Base-by-base conservation (phyloP, 352 stramenopile genomes). In the Globisporangium acanthophoron region DNA sequence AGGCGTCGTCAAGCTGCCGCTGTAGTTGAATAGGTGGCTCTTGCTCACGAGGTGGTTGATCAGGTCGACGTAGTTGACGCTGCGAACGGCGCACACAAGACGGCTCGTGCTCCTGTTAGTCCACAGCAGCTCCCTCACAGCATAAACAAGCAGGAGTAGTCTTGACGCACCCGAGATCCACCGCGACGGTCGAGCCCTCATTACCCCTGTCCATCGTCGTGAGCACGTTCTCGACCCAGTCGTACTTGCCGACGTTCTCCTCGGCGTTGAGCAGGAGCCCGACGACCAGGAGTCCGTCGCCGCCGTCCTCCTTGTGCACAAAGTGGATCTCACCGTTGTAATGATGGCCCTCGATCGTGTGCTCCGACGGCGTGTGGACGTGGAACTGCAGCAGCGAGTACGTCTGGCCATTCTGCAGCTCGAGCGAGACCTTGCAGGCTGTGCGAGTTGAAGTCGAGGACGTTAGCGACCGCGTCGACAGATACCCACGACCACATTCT, bases 1-100 rank as follows among this genome's bases (percentile, higher is more conserved):
- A 0, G 79, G 76, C 2, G 73, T 85, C 15, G 76, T 89, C 8
- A 86, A 62, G 31, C 79, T 87, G 41, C 79, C 79, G 4, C 68
- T 61, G 71, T 89, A 89, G 66, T 89, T 89, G 65, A 87, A 85
- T 29, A 89, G 39, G 54, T 85, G 72, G 57, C 72, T 87, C 40
- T 66, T 72, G n/a, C 59, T 51, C 9, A 88, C 67, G n/a, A 82
- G 60, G 6, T 54, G 51, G 41, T 73, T 83, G 27, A 88, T 61
- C 58, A 83, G 11, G 35, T 88, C 70, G 1, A 81, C 76, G 58
- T 88, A 88, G 65, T 79, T 79, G 62, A 81, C 35, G 1, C 73
- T 86, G 43, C n/a, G 5, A 48, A 2, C 45, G 2, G 9, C 0
- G 9, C n/a, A 39, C 27, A 53, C 16, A 5, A 35, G 31, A 40